Conservation (phyloP, 139 green algal genomes). For the Gonium pectorale region DNA sequence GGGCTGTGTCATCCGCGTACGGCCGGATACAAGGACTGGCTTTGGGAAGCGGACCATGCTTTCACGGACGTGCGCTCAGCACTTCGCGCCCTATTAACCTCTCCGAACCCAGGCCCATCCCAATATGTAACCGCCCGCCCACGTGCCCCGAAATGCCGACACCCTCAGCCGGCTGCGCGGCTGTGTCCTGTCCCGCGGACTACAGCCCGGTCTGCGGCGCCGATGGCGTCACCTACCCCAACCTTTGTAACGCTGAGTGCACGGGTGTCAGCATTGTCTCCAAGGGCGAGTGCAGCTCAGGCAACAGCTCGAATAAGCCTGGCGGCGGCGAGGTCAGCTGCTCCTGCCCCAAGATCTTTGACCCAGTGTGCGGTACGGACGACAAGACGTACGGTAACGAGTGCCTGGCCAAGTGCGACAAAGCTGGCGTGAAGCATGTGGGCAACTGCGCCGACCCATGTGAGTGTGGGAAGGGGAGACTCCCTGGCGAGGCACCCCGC, state of each 20-base stretch:
- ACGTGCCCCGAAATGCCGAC: neutral
- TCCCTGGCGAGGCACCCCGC: too few relatives aligned
- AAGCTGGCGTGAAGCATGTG: neutral
- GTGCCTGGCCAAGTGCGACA: conserved; percentile 19
- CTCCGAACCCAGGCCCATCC: too few relatives aligned
- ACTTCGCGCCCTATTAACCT: too few relatives aligned
- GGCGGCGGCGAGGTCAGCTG: too few relatives aligned
- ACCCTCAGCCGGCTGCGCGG: neutral
- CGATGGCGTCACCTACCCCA: conserved; percentile 11
- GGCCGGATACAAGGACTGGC: too few relatives aligned
- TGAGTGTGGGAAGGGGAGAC: too few relatives aligned
- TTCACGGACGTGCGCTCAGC: too few relatives aligned
- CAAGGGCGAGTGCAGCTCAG: neutral
- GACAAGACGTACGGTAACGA: conserved; percentile 51
- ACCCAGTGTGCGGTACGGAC: conserved; percentile 3
- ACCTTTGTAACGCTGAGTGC: neutral
- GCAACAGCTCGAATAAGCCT: too few relatives aligned
- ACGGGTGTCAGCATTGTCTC: neutral
- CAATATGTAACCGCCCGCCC: too few relatives aligned
- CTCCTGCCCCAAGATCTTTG: neutral
- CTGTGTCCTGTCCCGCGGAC: conserved; percentile 28
- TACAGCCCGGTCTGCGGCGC: conserved; percentile 45
- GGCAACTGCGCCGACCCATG: neutral
- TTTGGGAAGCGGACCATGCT: too few relatives aligned
- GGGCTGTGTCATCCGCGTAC: too few relatives aligned